Percentiles rank a stretch among this genome's conserved stretches.
Conservation (phyloP, 2,329 filamentous ascomycete genomes). For the Colletotrichum cuscutae region DNA sequence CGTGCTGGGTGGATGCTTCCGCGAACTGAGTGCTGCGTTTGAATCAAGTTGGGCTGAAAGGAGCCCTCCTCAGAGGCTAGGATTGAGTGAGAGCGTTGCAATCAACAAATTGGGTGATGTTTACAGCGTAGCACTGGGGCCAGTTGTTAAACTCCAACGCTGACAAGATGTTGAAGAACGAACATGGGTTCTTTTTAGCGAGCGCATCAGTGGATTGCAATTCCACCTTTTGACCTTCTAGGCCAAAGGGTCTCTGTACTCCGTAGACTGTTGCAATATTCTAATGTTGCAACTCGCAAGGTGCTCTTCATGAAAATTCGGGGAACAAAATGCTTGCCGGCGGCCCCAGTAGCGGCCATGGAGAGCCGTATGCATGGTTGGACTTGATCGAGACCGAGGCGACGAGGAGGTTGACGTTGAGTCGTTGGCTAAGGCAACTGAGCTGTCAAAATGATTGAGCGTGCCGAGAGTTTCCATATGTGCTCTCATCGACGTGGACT, state of each 20-base stretch:
- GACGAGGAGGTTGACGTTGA: neutral
- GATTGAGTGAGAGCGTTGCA: slow-evolving; percentile 11
- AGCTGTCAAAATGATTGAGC: neutral
- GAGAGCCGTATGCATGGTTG: neutral
- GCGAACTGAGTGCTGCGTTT: neutral
- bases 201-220: slow-evolving; percentile 23
- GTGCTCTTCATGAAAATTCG: neutral
- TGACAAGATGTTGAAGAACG: neutral
- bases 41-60: neutral
- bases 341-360: neutral
- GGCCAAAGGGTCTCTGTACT: neutral
- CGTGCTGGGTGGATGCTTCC: neutral
- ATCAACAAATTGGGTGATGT: slow-evolving; percentile 2
- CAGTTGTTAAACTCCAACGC: neutral
- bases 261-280: too few species aligned
- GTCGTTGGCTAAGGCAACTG: neutral
- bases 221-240: neutral
- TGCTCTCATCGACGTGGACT: neutral
- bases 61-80: neutral
- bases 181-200: slow-evolving; percentile 12
- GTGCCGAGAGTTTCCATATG: slow-evolving; percentile 1
- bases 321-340: neutral
- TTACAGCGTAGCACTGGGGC: slow-evolving; percentile 7
- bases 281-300: too few species aligned
- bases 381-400: neutral